These are phyloP conservation scores for Amanita jacksonii DNA, from an alignment of 768 basidiomycete species.

Conservation along the genomic window DNA sequence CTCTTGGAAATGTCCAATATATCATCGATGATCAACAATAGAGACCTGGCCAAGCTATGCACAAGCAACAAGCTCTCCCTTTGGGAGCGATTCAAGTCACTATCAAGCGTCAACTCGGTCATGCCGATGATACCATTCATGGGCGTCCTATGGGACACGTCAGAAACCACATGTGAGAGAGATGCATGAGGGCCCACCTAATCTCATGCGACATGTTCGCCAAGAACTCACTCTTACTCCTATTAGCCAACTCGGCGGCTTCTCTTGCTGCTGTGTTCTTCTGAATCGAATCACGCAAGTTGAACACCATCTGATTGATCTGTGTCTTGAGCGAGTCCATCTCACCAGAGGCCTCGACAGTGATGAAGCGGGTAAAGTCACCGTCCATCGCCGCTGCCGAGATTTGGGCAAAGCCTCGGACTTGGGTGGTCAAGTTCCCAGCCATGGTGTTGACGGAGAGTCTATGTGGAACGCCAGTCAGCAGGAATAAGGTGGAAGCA, in stretches of 20 bases:
- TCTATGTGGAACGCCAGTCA: constrained; percentile 33
- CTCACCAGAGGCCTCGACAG: constrained; percentile 95
- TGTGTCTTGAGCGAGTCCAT: constrained; percentile 99
- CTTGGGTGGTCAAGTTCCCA: constrained; percentile 92
- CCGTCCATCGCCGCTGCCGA: constrained; percentile 98
- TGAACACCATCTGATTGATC: constrained; percentile 99
- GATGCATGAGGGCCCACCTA: no score
- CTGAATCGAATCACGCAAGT: constrained; percentile 92
- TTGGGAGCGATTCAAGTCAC: constrained; percentile 89
- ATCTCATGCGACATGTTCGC: constrained; percentile 99
- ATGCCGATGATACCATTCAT: constrained; percentile 99
- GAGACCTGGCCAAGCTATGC: constrained; percentile 85
- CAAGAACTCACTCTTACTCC: constrained; percentile 95
- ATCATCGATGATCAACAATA: constrained; percentile 96
- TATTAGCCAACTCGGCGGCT: constrained; percentile 95
- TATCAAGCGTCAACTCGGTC: constrained; percentile 96
- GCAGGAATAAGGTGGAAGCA: not conserved
- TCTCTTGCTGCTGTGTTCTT: constrained; percentile 98
- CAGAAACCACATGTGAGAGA: not conserved
- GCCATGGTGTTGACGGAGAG: constrained; percentile 98
- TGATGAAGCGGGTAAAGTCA: constrained; percentile 98
- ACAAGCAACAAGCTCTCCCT: constrained; percentile 93
- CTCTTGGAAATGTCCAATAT: constrained; percentile 99
- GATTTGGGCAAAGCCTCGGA: constrained; percentile 97
- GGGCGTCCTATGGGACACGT: constrained; percentile 88